These are phyloP conservation scores for Hypoxylon sp. DNA, from an alignment of 2,329 filamentous ascomycete genomes.

Conservation along the genomic window DNA sequence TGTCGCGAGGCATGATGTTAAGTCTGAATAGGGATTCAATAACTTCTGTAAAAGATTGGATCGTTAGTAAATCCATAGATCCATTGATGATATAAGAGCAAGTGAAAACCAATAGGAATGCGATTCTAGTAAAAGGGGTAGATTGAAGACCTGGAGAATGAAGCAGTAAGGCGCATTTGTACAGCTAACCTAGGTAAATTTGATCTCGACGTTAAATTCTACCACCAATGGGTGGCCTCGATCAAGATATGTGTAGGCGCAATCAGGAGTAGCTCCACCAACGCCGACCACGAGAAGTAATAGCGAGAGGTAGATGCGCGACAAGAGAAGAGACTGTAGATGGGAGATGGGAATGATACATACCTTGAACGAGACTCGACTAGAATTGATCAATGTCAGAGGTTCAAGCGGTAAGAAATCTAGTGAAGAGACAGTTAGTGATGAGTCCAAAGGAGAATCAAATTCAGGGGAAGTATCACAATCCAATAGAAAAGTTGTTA, in stretches of 20 bases:
- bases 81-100: no score
- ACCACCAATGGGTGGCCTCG: no score
- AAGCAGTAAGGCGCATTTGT: no score
- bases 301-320: no score
- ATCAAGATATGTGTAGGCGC: no score
- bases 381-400: slow-evolving; percentile 33
- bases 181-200: no score
- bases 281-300: neutral
- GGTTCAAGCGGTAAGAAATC: slow-evolving; percentile 37
- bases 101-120: neutral
- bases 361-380: slow-evolving; percentile 43
- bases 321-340: no score
- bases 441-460: neutral
- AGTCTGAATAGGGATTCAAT: slow-evolving; percentile 14
- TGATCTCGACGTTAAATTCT: no score
- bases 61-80: slow-evolving; percentile 12
- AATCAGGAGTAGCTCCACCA: no score
- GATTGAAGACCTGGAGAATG: no score
- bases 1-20: slow-evolving; percentile 19
- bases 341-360: slow-evolving; percentile 8
- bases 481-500: no score
- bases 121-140: neutral
- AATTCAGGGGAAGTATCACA: no score
- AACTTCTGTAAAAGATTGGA: slow-evolving; percentile 7
- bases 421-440: neutral